Evolutionary conservation across 2,329 filamentous ascomycete species (phyloP), one percentile per base, ranked within the genome.

Genomic region (Apiospora phragmitis): DNA sequence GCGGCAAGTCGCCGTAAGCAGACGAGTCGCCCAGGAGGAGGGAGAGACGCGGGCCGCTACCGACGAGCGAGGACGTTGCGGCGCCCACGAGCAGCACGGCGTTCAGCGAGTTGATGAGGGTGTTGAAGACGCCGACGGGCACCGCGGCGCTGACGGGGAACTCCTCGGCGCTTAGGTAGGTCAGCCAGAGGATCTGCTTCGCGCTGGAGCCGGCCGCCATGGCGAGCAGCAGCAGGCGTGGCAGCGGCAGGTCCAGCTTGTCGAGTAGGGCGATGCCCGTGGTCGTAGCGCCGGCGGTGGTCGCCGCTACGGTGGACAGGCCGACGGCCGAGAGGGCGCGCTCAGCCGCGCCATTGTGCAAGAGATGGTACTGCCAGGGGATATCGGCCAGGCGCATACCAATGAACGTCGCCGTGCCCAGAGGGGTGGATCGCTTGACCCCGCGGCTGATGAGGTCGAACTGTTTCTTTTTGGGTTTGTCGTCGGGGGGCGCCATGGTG

Each of bases 171-270:
- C 83, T 84, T 2, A 88, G 77, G 35, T 74, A 74, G 1, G 82
- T 75, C 18, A 86, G 79, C 86, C 87, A 89, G 78, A 86, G 85
- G 74, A 86, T 85, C 71, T 91, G 89, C 80, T 91, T 91, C 38
- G 85, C 70, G 32, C 83, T 81, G 49, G 82, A 83, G 69, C 85
- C 89, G 55, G 83, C 79, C 29, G 85, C 81, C 86, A 91, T 89
- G 69, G 79, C 80, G 7, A 90, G 77, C 11, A 91, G 79, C 65
- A 90, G 83, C 51, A 88, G 76, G 35, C 85, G 77, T 24, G 82
- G 77, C 12, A 77, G 71, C 0, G 78, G 77, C 16, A 79, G 66
- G 69, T 77, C 77, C 24, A 71, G 21, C 18, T 41, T 47, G 59
- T 69, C 70, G 38, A 69, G 70, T 42, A 62, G 49, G 24, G 68